A percentile compares a stretch with the other conserved stretches of the same genome.
Conservation (phyloP, 2,329 filamentous ascomycete species). For the Sphaceloma murrayae region DNA sequence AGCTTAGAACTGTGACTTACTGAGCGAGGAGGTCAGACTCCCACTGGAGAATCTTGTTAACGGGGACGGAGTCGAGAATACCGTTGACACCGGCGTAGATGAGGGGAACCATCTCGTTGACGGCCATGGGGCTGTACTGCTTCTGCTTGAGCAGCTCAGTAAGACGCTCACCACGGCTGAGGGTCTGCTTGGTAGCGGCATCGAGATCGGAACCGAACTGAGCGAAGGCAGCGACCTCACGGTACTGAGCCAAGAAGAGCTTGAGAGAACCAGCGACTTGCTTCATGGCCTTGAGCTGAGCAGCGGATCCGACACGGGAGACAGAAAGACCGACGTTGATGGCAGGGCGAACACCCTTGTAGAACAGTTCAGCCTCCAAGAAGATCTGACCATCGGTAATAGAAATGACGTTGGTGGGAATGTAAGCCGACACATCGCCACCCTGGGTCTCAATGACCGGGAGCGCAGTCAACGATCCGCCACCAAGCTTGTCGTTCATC, state of each 20-base stretch:
- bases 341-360: constrained; percentile 99
- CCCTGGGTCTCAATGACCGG: constrained; percentile 99
- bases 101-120: constrained; percentile 99
- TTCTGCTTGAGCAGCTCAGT: constrained; percentile 99
- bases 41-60: constrained; percentile 85
- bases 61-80: constrained; percentile 78
- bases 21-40: constrained; percentile 89
- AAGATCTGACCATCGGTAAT: constrained; percentile 99
- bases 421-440: constrained; percentile 99
- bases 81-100: constrained; percentile 99
- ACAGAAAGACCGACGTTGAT: constrained; percentile 99
- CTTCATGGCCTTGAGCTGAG: constrained; percentile 99
- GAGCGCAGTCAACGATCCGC: constrained; percentile 93
- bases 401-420: constrained; percentile 99
- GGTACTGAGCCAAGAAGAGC: constrained; percentile 99
- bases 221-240: constrained; percentile 98
- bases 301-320: constrained; percentile 98
- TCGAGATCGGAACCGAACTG: constrained; percentile 99
- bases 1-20: neutral
- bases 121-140: constrained; percentile 97
- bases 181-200: constrained; percentile 96
- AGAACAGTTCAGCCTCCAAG: constrained; percentile 98
- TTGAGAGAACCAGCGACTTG: constrained; percentile 99
- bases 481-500: constrained; percentile 91
- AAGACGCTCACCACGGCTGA: constrained; percentile 94